These are phyloP conservation scores for Colletotrichum salicis DNA, from an alignment of 2,329 filamentous ascomycete genomes.

Conservation along the genomic window DNA sequence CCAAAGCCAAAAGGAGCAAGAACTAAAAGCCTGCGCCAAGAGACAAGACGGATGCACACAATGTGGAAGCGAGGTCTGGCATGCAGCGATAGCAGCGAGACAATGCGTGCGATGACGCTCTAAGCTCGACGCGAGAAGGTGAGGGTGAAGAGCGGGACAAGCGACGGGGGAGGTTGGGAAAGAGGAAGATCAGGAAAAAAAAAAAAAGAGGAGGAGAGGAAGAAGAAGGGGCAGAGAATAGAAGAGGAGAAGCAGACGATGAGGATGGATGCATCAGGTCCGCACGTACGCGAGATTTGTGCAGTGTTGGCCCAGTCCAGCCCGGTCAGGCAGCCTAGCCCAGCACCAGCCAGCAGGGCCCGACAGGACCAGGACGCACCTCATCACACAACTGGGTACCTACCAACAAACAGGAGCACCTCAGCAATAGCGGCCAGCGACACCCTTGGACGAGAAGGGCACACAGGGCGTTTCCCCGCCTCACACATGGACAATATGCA, in stretches of 20 bases:
- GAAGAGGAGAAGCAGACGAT: conserved; percentile 24
- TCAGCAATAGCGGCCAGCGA: neutral
- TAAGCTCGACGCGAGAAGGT: conserved; percentile 16
- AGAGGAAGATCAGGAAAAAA: neutral
- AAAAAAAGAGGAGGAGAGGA: conserved; percentile 5
- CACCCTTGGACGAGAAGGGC: neutral
- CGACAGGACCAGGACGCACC: neutral
- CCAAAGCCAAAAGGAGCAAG: neutral
- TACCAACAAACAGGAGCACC: neutral
- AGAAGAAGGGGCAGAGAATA: conserved; percentile 6
- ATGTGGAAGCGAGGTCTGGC: conserved; percentile 22
- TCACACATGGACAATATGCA: neutral
- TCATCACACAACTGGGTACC: neutral
- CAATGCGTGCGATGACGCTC: conserved; percentile 10
- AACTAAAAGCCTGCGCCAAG: conserved; percentile 2
- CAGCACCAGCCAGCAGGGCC: conserved; percentile 1
- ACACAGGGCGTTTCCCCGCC: neutral
- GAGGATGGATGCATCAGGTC: conserved; percentile 27
- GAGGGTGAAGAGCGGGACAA: neutral
- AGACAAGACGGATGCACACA: conserved; percentile 5
- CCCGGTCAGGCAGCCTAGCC: neutral
- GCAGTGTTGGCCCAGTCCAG: conserved; percentile 15
- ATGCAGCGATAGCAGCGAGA: conserved; percentile 12
- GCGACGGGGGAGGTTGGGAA: conserved; percentile 27
- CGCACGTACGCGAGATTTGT: conserved; percentile 35